phyloP scores from a whole-genome alignment of 768 basidiomycete species.

The Hydnum rufescens region DNA sequence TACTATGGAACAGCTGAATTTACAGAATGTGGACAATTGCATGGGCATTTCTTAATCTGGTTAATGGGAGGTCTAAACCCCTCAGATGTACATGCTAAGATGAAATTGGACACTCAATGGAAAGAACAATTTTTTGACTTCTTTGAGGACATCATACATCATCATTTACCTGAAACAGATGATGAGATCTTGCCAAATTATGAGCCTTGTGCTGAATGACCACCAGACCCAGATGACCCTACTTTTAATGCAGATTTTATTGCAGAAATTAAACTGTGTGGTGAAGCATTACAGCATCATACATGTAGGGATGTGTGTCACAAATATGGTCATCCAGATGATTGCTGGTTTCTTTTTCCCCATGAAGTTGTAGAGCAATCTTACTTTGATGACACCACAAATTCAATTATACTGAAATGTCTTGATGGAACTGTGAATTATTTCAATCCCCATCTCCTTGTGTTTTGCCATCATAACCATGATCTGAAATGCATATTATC shows the following conservation, averaged over 20 bases:
- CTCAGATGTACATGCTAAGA: slow-evolving; percentile 14
- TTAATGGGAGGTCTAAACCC: slow-evolving; percentile 18
- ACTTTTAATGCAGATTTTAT: slow-evolving; percentile 10
- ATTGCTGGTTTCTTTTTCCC: slow-evolving; percentile 19
- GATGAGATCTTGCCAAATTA: slow-evolving; percentile 6
- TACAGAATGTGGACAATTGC: slow-evolving; percentile 15
- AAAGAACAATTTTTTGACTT: slow-evolving; percentile 15
- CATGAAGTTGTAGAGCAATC: slow-evolving; percentile 17
- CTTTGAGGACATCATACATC: slow-evolving; percentile 19
- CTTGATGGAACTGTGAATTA: slow-evolving; percentile 17
- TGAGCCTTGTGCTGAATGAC: slow-evolving; percentile 12
- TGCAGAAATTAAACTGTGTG: slow-evolving; percentile 12
- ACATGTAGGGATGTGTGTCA: too few species aligned
- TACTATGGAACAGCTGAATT: too few species aligned
- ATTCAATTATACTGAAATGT: slow-evolving; percentile 18
- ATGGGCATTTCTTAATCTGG: slow-evolving; percentile 21
- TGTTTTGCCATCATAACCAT: too few species aligned
- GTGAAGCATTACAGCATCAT: slow-evolving; percentile 14
- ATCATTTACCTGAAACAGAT: slow-evolving; percentile 17
- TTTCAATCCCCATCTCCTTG: slow-evolving; percentile 18
- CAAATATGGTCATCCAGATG: too few species aligned
- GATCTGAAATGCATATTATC: too few species aligned
- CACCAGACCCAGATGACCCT: neutral
- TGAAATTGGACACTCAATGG: slow-evolving; percentile 12
- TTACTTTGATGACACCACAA: slow-evolving; percentile 17